Evolutionary conservation across 768 basidiomycete species (phyloP), one percentile per base, ranked within the genome.

Genomic region (Pleurotus salmoneostramineus): DNA sequence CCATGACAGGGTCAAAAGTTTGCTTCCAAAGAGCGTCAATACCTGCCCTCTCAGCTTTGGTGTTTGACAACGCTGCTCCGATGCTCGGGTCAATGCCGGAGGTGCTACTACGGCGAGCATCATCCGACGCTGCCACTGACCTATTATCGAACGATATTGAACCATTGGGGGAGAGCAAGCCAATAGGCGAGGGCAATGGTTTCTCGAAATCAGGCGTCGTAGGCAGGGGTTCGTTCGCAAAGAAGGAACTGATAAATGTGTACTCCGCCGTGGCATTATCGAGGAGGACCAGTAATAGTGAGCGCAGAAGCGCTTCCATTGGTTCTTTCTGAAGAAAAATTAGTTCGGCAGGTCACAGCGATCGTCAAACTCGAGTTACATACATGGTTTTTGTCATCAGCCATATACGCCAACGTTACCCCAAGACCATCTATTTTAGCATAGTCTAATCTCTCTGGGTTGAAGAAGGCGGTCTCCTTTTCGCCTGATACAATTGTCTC

Each of bases 201-300:
- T 58, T 71, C 40, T 72, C 70, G 2, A 66, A 58, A 48, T 80
- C 82, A 12, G 32, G 21, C 31, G 61, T 61, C 8, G 72, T 66
- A 15, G 73, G 69, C 2, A 72, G 56, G 1, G 68, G 63, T 5
- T 69, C 64, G 48, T 70, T 74, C 58, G 68, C 67, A 74, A 98
- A 98, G 75, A 99, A 98, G 0, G 84, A 75, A 7, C 85, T 83
- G 51, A 97, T 72, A 65, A 98, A 98, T 1, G 86, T 78, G 71
- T 95, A 96, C 72, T 98, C 96, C 32, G 94, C 84, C 1, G 91
- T 91, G 3, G 92, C 88, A 66, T 99, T 98, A 74, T 98, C 95
- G 82, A 96, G 87, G 60, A 98, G 83, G 54, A 97, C 95, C 52
- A 98, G 76, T 49, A 94, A 74, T 27, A 93, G 74, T 0, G 95